Base-by-base conservation (phyloP, 2,329 filamentous ascomycete genomes). In the Trichoderma endophyticum region DNA sequence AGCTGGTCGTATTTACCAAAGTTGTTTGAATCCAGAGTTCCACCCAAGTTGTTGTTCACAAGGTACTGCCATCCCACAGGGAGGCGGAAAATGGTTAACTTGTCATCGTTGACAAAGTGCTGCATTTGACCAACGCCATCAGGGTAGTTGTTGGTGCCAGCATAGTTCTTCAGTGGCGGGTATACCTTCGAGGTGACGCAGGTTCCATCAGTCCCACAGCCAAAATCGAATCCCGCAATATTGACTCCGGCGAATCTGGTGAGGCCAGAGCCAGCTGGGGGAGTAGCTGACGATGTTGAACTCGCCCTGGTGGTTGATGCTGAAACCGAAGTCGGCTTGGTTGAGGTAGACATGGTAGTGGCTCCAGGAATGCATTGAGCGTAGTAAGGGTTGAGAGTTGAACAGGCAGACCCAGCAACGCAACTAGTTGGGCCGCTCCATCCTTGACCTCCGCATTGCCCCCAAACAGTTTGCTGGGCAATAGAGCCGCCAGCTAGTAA, bases 41-140 rank as follows among this genome's bases (percentile, higher is more conserved):
- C 84, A 24, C 85, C 86, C 18, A 85, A 77, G 59, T 84, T 79
- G 74, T 84, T 83, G 75, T 85, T 84, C 64, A 86, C 81, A 4
- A 90, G 83, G 75, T 84, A 89, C 75, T 89, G 87, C 88, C 88
- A 89, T 8, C 73, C 73, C 72, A 76, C 79, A 76, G 81, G 87
- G 11, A 90, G 80, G 15, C 82, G 78, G 79, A 88, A 88, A 61
- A 86, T 83, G 75, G 88, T 88, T 62, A 88, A 81, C 60, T 81
- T 80, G 74, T 84, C 80, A 66, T 86, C 81, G 6, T 81, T 81
- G 65, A 83, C 80, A 74, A 88, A 89, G 76, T 89, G 86, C 30
- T 84, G 80, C 84, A 89, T 88, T 74, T 89, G 86, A 1, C 78
- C 82, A 11, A 81, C 77, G 14, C 83, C 85, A 51, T 73, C 72